A percentile compares a stretch with the other conserved stretches of the same genome.
These are phyloP conservation scores for Beauveria asiatica DNA, from an alignment of 2,329 filamentous ascomycete genomes.

Conservation along the genomic window DNA sequence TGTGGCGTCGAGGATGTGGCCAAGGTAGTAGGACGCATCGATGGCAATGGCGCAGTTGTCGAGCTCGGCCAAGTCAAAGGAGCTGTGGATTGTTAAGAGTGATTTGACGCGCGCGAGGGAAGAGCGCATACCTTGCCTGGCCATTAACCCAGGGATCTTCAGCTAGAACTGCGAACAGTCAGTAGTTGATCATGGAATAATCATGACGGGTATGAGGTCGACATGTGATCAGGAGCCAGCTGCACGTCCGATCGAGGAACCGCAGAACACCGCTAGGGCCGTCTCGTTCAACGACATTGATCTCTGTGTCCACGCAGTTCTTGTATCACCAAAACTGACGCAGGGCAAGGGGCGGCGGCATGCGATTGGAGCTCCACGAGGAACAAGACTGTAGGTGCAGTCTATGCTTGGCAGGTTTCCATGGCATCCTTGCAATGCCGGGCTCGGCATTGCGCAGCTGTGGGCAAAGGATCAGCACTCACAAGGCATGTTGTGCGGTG, in stretches of 20 bases:
- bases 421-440: background rate
- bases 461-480: background rate
- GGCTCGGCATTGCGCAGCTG: background rate
- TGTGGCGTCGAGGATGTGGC: slow-evolving; percentile 62
- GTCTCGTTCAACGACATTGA: background rate
- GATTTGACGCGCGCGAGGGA: background rate
- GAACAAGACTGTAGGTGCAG: background rate
- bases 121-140: slow-evolving; percentile 20
- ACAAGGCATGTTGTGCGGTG: slow-evolving; percentile 10
- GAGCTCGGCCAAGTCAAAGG: slow-evolving; percentile 59
- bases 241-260: background rate
- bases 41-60: slow-evolving; percentile 70
- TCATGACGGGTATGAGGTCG: background rate
- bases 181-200: background rate
- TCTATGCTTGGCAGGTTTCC: background rate
- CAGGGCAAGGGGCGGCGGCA: background rate
- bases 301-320: background rate
- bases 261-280: background rate
- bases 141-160: slow-evolving; percentile 34
- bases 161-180: slow-evolving; percentile 21
- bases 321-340: background rate
- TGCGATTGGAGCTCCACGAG: background rate
- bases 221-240: background rate
- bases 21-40: slow-evolving; percentile 84
- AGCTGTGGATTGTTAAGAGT: slow-evolving; percentile 28